Conservation (phyloP, 108 stramenopile genomes). For the Schizochytrium sp. region DNA sequence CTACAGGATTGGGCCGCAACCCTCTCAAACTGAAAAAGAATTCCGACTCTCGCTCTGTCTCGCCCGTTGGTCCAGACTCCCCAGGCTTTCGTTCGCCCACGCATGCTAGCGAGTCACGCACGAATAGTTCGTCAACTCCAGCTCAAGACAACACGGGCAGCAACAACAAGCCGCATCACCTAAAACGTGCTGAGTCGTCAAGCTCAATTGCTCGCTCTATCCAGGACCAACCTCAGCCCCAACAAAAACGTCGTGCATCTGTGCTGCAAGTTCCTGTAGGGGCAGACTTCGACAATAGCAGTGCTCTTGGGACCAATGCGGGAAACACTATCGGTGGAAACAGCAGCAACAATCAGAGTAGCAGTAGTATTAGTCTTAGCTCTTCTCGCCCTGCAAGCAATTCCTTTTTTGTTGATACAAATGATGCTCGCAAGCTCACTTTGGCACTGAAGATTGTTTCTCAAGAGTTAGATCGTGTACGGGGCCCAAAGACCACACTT, state of each 20-base stretch:
- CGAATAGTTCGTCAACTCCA: not conserved
- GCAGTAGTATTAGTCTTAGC: not conserved
- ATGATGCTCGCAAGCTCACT: not conserved
- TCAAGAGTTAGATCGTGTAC: not conserved
- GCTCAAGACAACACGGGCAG: not conserved
- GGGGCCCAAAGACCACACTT: slow-evolving; percentile 11
- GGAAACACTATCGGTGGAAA: not conserved
- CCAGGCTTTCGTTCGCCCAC: no score
- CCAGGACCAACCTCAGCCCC: not conserved
- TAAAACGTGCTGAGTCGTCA: not conserved
- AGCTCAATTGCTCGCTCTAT: not conserved
- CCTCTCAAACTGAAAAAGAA: not conserved
- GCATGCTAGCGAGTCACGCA: no score
- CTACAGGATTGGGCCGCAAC: not conserved
- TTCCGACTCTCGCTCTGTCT: no score
- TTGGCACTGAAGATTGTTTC: not conserved
- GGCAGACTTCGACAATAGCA: no score
- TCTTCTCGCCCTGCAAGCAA: not conserved
- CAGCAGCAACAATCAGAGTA: not conserved
- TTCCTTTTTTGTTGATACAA: not conserved
- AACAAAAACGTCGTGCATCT: no score
- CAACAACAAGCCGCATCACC: not conserved
- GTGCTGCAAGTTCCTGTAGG: no score
- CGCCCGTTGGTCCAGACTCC: no score
- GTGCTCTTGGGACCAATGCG: not conserved